Percentiles rank a stretch among this genome's conserved stretches.
These are phyloP conservation scores for Cercospora sp. DNA, from an alignment of 2,329 filamentous ascomycete species.

Conservation along the genomic window DNA sequence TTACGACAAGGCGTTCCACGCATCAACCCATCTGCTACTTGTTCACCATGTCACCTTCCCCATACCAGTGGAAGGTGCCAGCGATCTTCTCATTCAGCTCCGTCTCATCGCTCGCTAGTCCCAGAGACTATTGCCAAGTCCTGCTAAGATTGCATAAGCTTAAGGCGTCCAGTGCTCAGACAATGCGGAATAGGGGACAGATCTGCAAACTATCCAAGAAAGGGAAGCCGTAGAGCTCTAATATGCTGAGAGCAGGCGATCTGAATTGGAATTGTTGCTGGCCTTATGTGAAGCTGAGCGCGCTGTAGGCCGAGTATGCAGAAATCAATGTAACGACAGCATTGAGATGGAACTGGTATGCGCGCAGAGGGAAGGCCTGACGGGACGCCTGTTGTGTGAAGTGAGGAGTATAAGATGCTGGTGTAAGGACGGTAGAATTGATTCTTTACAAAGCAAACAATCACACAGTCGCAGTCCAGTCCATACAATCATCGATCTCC, in stretches of 20 bases:
- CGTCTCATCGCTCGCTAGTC: not conserved
- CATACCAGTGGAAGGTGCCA: not conserved
- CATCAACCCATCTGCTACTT: not conserved
- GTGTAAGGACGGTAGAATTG: not conserved
- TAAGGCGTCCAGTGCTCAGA: constrained; percentile 6
- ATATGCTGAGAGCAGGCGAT: not conserved
- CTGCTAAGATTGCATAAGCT: not conserved
- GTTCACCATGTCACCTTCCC: not conserved
- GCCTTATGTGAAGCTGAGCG: not conserved
- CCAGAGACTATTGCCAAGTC: not conserved
- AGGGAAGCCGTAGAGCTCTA: not conserved
- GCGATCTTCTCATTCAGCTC: not conserved
- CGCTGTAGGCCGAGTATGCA: not conserved
- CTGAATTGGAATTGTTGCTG: not conserved
- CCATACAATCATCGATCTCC: too few species aligned
- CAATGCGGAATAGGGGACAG: not conserved
- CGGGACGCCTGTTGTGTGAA: not conserved
- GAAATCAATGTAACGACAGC: not conserved
- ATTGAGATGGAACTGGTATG: not conserved
- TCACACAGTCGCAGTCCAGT: too few species aligned
- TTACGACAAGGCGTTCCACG: not conserved
- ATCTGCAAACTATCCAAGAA: not conserved
- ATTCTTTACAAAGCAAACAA: not conserved
- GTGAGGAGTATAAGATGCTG: not conserved
- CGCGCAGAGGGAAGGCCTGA: not conserved